Evolutionary conservation across 768 basidiomycete species (phyloP).

Genomic region (Lactarius akahatsu): DNA sequence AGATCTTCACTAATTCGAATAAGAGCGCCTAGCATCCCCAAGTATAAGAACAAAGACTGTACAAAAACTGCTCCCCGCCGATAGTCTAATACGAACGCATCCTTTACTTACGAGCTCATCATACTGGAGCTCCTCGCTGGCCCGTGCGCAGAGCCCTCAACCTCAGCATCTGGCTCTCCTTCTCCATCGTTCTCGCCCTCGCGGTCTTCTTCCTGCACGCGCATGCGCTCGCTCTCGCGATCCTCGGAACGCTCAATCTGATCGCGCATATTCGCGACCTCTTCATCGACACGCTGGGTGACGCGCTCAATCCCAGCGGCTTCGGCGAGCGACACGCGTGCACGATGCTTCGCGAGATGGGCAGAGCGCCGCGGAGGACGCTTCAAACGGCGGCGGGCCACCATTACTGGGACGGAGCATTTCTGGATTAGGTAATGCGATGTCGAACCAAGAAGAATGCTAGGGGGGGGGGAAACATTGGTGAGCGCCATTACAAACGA

Average conservation of each 20-base stretch:
- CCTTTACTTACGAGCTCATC: slow-evolving; percentile 18
- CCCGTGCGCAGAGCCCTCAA: slow-evolving; percentile 24
- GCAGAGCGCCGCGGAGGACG: slow-evolving; percentile 79
- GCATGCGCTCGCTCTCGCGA: slow-evolving; percentile 28
- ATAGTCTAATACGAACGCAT: slow-evolving; percentile 1
- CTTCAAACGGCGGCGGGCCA: slow-evolving; percentile 87
- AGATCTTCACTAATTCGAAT: not conserved
- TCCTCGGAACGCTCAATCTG: slow-evolving; percentile 72
- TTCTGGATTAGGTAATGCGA: slow-evolving; percentile 95
- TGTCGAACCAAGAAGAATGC: slow-evolving; percentile 90
- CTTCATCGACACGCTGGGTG: slow-evolving; percentile 80
- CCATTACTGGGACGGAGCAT: slow-evolving; percentile 96
- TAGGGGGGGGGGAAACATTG: slow-evolving; percentile 33
- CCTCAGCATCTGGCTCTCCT: slow-evolving; percentile 23
- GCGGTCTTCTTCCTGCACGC: slow-evolving; percentile 23
- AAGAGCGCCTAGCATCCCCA: slow-evolving; percentile 6
- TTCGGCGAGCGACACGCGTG: slow-evolving; percentile 82
- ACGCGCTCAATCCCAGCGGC: slow-evolving; percentile 85
- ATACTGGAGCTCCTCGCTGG: slow-evolving; percentile 23
- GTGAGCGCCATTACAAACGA: slow-evolving; percentile 10
- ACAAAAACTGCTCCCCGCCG: slow-evolving; percentile 5
- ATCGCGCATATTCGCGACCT: slow-evolving; percentile 77
- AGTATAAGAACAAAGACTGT: not conserved
- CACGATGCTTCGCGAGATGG: slow-evolving; percentile 77
- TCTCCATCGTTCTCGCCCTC: slow-evolving; percentile 22